Base-by-base conservation (phyloP, 225 moss, liverwort and hornwort genomes). In the Physcomitrellopsis africana region DNA sequence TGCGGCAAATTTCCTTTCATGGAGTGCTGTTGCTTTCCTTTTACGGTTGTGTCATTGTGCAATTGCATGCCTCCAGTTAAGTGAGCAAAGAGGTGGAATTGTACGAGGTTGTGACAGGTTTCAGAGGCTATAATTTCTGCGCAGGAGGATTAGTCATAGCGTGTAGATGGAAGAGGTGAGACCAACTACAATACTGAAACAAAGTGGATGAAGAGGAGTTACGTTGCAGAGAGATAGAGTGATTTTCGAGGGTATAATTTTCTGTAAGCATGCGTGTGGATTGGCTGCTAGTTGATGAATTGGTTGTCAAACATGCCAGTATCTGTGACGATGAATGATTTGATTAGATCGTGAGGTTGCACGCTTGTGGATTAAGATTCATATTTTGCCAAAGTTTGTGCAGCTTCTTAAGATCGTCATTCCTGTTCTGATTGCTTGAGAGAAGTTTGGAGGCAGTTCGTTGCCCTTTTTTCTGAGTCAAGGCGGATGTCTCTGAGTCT, bases 1-100 rank as follows among this genome's bases (percentile, higher is more conserved):
- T 67, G 65, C 37, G 3, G 37, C 37, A 48, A 37, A 47, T 60
- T 48, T 60, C 9, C 27, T 18, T 47, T 72, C 48, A 4, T 27
- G 48, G 59, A 58, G 18, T 17, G 0, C 41, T 37, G 11, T 2
- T 19, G 53, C 9, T 15, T n/a, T 71, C 24, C 26, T 23, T 27
- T 71, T 59, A 23, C 47, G 58, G 27, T 71, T 12, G 37, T 41
- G 60, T 46, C n/a, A 18, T 20, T 60, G 57, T 74, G 46, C 62
- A 68, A 44, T 65, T 27, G 29, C 70, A 49, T 71, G 71, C 19
- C 22, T 44, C 45, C 18, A 41, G 0, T 37, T 32, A 47, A 55
- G 57, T 49, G 59, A 37, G 32, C 32, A 37, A 66, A n/a, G 59
- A 60, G 49, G 45, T 32, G 54, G 75, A 68, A 61, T 20, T 73